Conservation (phyloP, 2,329 filamentous ascomycete genomes). For the Paracoccidioides brasiliensis region DNA sequence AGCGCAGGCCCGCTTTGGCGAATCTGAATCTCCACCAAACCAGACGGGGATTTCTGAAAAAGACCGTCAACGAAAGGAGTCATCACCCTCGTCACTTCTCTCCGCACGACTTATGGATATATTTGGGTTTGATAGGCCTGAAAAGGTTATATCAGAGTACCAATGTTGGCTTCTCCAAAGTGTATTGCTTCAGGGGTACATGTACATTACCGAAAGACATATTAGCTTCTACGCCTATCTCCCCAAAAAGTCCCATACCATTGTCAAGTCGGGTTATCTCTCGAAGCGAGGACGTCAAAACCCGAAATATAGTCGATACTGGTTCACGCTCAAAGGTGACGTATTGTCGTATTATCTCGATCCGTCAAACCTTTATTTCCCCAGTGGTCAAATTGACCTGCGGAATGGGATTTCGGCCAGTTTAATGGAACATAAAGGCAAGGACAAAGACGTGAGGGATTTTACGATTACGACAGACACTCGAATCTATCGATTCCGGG, state of each 20-base stretch:
- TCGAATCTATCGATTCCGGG: conserved; percentile 73
- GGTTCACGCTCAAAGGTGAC: conserved; percentile 86
- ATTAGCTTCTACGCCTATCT: conserved; percentile 96
- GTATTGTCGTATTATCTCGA: conserved; percentile 82
- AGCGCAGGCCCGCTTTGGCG: conserved; percentile 49
- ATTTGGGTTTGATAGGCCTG: conserved; percentile 66
- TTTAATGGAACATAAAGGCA: conserved; percentile 55
- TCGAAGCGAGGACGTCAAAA: conserved; percentile 81
- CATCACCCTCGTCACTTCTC: conserved; percentile 42
- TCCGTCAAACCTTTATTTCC: conserved; percentile 78
- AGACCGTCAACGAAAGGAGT: conserved; percentile 34
- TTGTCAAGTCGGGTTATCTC: conserved; percentile 76
- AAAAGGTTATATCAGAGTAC: conserved; percentile 82
- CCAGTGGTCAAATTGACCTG: conserved; percentile 80
- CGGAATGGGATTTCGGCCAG: conserved; percentile 82
- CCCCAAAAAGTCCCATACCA: conserved; percentile 72
- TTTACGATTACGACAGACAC: conserved; percentile 75
- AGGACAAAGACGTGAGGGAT: conserved; percentile 53
- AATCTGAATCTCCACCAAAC: conserved; percentile 5
- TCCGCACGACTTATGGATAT: conserved; percentile 66
- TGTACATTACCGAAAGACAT: conserved; percentile 88
- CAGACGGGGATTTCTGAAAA: not conserved
- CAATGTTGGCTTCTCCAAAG: conserved; percentile 88
- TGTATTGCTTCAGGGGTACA: conserved; percentile 81
- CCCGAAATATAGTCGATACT: conserved; percentile 77